Conservation (phyloP, 768 basidiomycete genomes). For the Termitomyces sp. region DNA sequence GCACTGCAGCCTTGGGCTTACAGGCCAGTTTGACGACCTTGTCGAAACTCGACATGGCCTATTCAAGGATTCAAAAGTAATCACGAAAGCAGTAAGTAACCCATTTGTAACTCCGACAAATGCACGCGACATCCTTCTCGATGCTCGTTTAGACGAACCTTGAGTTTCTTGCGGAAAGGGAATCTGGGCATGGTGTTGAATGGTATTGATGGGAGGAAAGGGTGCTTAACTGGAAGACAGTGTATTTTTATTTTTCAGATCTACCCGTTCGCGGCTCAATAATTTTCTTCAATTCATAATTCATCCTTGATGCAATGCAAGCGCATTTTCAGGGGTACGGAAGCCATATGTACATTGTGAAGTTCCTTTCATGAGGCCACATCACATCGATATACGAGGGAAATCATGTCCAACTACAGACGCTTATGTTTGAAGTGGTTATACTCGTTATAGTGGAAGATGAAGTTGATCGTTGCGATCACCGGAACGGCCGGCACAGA, state of each 20-base stretch:
- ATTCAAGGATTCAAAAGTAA: conserved; percentile 8
- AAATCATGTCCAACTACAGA: background rate
- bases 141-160: conserved; percentile 6
- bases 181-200: background rate
- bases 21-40: conserved; percentile 95
- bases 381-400: background rate
- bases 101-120: conserved; percentile 14
- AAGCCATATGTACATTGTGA: background rate
- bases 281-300: conserved; percentile 6
- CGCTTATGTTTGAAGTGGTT: background rate
- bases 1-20: conserved; percentile 93
- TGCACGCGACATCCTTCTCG: background rate
- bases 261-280: conserved; percentile 2
- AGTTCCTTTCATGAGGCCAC: background rate
- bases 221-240: background rate
- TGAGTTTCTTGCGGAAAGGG: background rate
- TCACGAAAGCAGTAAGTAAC: conserved; percentile 11
- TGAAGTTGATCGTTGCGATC: background rate
- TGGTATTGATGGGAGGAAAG: background rate
- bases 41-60: conserved; percentile 71
- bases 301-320: background rate
- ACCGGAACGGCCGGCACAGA: background rate
- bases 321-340: background rate
- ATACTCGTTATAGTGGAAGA: background rate
- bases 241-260: background rate